Percentiles rank a stretch among this genome's conserved stretches.
phyloP scores from a whole-genome alignment of 2,329 filamentous ascomycete genomes.

The Sporothrix dimorphospora region DNA sequence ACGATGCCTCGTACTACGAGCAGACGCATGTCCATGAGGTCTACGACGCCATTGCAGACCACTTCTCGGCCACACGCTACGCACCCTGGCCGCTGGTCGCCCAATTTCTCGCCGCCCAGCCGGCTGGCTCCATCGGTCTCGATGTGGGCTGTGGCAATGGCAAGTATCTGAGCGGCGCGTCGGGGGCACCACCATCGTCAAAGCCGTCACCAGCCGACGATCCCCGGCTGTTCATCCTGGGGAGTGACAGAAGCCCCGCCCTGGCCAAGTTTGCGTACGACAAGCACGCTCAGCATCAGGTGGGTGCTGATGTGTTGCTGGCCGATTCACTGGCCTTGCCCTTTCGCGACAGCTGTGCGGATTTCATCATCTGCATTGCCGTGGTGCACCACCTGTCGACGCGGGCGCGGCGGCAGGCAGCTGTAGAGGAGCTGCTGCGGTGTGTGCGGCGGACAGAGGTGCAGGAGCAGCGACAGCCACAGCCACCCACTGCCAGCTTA shows the following conservation, averaged over 20 bases:
- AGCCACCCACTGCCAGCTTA: neutral
- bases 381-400: constrained; percentile 94
- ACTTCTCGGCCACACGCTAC: constrained; percentile 79
- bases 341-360: constrained; percentile 62
- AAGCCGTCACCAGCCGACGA: neutral
- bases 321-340: constrained; percentile 85
- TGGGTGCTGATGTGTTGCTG: constrained; percentile 66
- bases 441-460: constrained; percentile 53
- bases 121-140: constrained; percentile 75
- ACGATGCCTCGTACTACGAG: constrained; percentile 65
- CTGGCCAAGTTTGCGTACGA: constrained; percentile 56
- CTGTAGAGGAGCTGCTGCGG: constrained; percentile 70
- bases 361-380: constrained; percentile 93
- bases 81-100: constrained; percentile 93
- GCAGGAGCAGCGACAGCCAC: constrained; percentile 8
- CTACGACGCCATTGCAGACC: constrained; percentile 83
- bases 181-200: neutral
- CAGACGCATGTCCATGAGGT: constrained; percentile 85
- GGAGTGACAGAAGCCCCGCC: constrained; percentile 75
- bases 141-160: constrained; percentile 97
- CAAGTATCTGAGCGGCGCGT: constrained; percentile 70
- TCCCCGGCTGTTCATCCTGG: constrained; percentile 73
- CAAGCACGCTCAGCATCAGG: constrained; percentile 35
- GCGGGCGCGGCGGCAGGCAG: constrained; percentile 68
- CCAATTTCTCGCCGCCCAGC: constrained; percentile 68